phyloP scores from a whole-genome alignment of 2,329 filamentous ascomycete genomes.

The Cercospora beticola region DNA sequence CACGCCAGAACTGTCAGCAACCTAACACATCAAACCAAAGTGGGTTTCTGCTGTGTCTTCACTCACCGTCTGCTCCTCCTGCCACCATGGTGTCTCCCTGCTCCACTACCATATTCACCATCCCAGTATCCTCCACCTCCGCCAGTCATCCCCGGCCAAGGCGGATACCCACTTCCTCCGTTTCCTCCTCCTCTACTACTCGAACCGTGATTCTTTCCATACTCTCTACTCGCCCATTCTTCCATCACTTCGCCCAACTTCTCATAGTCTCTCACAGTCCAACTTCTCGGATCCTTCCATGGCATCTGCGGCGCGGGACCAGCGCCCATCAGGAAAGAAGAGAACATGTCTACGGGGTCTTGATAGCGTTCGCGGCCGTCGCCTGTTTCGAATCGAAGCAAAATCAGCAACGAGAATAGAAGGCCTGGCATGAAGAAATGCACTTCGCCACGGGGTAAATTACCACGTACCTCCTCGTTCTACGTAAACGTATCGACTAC shows the following conservation, averaged over 20 bases:
- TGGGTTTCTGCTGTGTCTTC: too few species aligned
- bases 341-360: constrained; percentile 30
- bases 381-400: neutral
- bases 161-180: constrained; percentile 10
- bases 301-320: constrained; percentile 14
- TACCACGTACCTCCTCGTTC: constrained; percentile 23
- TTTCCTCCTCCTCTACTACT: constrained; percentile 3
- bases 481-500: constrained; percentile 29
- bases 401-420: neutral
- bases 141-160: constrained; percentile 6
- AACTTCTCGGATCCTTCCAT: constrained; percentile 25
- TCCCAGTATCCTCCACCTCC: constrained; percentile 15
- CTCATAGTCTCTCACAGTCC: constrained; percentile 32
- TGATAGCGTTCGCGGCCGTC: constrained; percentile 29
- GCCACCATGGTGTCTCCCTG: neutral
- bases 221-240: constrained; percentile 25
- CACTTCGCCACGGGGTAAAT: too few species aligned
- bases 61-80: constrained; percentile 7
- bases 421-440: too few species aligned
- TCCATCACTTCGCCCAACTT: constrained; percentile 29
- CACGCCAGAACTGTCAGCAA: neutral
- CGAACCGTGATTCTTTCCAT: constrained; percentile 11
- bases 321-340: constrained; percentile 19
- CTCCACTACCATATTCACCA: constrained; percentile 5
- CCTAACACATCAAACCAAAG: neutral